Percentiles rank a stretch among this genome's conserved stretches.
phyloP scores from a whole-genome alignment of 2,329 filamentous ascomycete genomes.

The Pyrenophora tritici-repentis region DNA sequence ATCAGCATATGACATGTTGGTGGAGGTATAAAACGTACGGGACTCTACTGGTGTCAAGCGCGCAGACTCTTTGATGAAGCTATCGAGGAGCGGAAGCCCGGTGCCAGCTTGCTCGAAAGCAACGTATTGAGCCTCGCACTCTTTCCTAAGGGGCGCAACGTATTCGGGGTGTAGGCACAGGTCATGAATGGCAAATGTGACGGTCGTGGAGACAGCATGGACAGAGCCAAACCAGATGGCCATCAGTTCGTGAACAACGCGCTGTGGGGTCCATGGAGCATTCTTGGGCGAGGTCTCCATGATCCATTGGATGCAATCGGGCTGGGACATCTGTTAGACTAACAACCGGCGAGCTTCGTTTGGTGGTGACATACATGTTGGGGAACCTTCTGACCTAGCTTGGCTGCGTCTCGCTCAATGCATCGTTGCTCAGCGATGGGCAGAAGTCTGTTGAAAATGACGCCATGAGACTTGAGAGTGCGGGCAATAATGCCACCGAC shows the following conservation, averaged over 20 bases:
- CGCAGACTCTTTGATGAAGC: slow-evolving; percentile 28
- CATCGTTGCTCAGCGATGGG: slow-evolving; percentile 21
- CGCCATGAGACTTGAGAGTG: slow-evolving; percentile 18
- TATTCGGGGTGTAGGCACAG: slow-evolving; percentile 26
- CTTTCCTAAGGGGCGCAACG: slow-evolving; percentile 19
- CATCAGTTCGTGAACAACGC: slow-evolving; percentile 39
- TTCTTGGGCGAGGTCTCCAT: slow-evolving; percentile 36
- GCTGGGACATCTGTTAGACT: neutral
- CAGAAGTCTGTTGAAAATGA: slow-evolving; percentile 21
- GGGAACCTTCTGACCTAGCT: slow-evolving; percentile 15
- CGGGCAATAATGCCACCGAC: slow-evolving; percentile 17
- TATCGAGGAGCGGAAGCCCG: slow-evolving; percentile 27
- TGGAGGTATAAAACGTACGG: slow-evolving; percentile 8
- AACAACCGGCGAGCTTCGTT: neutral
- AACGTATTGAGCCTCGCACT: slow-evolving; percentile 19
- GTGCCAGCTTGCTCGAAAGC: slow-evolving; percentile 17
- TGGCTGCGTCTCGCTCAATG: slow-evolving; percentile 16
- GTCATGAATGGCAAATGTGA: slow-evolving; percentile 24
- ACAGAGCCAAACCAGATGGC: slow-evolving; percentile 46
- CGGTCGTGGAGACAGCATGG: slow-evolving; percentile 29
- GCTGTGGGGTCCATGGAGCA: slow-evolving; percentile 32
- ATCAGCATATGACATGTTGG: too few relatives aligned
- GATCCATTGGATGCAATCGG: slow-evolving; percentile 44
- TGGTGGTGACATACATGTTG: slow-evolving; percentile 5
- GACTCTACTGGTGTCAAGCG: slow-evolving; percentile 25